Base-by-base conservation (phyloP, 2,329 filamentous ascomycete genomes). In the Penicillium sp. region DNA sequence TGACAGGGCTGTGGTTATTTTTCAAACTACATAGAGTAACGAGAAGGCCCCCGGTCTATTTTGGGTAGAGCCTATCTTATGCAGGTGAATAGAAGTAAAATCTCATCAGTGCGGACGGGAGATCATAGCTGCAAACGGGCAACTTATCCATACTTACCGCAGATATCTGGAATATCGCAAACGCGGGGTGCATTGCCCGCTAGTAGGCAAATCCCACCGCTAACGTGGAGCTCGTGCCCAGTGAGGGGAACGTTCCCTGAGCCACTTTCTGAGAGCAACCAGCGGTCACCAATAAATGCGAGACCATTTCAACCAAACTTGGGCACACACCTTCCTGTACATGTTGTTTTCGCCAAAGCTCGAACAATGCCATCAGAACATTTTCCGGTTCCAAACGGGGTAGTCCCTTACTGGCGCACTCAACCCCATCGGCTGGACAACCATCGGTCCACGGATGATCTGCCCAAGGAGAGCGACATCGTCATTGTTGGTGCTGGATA, bases 401-500 rank as follows among this genome's bases (percentile, higher is more conserved):
- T 62, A 45, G 63, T 68, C 15, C 67, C 79, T 2, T 83, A 81
- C 66, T 83, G 81, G 82, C 71, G 76, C 17, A 71, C 71, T 4
- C 62, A 77, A 25, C 74, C 73, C 6, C 72, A 79, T 61, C 58
- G 65, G 1, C 67, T 83, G 2, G 78, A 81, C 58, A 70, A 75
- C 55, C 69, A 78, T 61, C 73, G 78, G n/a, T 77, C 71, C 31
- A 77, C 73, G 0, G 66, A 73, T 3, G 62, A 63, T 8, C 65
- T 82, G 0, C 80, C 80, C 0, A 49, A 64, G 3, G 53, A 74
- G 31, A 70, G 67, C n/a, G 79, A 82, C 45, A 74, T 83, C 55
- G 72, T 76, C 7, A 74, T 83, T 20, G 72, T 82, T 3, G 81
- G 81, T 0, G 75, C 77, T 5, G 81, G 81, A 0, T 80, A 76